phyloP scores from a whole-genome alignment of 495 filamentous ascomycete species.

The Xylaria telfairii region DNA sequence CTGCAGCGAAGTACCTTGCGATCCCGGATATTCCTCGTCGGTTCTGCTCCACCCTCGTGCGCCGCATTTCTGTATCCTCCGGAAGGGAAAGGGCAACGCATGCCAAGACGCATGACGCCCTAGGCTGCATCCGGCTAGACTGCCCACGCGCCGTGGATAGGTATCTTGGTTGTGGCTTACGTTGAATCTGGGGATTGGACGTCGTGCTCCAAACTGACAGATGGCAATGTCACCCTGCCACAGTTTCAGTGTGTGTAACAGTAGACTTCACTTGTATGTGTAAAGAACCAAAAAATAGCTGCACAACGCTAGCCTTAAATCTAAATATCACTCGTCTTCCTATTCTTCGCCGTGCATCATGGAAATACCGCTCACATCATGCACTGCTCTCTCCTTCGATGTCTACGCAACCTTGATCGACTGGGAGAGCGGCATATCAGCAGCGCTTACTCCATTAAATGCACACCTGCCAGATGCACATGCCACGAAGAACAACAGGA shows the following conservation, averaged over 20 bases:
- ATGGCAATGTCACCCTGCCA: background rate
- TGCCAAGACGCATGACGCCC: background rate
- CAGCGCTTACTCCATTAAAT: background rate
- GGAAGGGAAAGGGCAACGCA: background rate
- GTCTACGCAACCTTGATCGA: background rate
- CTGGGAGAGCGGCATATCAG: background rate
- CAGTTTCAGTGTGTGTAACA: background rate
- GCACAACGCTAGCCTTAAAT: background rate
- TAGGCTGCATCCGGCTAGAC: background rate
- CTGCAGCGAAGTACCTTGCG: too few species aligned
- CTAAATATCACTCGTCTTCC: background rate
- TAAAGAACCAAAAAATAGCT: background rate
- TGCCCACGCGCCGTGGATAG: too few species aligned
- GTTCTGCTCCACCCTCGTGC: background rate
- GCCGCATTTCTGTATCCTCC: constrained; percentile 8
- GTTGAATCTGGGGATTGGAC: constrained; percentile 4
- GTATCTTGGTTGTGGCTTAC: background rate
- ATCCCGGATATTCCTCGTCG: constrained; percentile 2
- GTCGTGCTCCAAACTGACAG: background rate
- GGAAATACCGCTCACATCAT: background rate
- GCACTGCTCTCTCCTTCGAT: background rate
- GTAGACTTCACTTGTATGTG: background rate
- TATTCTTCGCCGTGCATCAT: background rate
- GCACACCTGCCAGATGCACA: background rate
- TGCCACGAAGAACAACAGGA: background rate